Base-by-base conservation (phyloP, 257 asterid species). In the Nicotiana attenuata region DNA sequence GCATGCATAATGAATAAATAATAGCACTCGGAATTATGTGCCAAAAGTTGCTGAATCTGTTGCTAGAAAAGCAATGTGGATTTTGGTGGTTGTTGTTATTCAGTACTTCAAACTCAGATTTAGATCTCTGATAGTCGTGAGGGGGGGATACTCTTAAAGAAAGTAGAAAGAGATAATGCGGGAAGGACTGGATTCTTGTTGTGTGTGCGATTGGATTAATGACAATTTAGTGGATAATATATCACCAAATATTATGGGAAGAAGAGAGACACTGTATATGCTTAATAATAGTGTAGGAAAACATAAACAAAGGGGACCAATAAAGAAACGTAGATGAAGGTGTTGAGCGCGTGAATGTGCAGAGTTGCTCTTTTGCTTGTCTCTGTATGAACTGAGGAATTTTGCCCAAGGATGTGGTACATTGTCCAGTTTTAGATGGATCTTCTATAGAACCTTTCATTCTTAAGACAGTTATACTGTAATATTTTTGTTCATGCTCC, bases 401-500 rank as follows among this genome's bases (percentile, higher is more conserved):
- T 71, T 71, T 71, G 38, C 78, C 78, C 60, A 71, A 71, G 60
- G 50, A 71, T 22, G 57, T 45, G 78, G 14, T 71, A 45, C 7
- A 24, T 24, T 50, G 17, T 24, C 79, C 79, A 50, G 79, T 26
- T n/a, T 57, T 50, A 47, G 61, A 75, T 24, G 41, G 24, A 50
- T 11, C n/a, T 73, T 26, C 41, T 75, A 11, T 50, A 2, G 45
- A 50, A 24, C 17, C 50, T 26, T n/a, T 75, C 24, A 73, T 73
- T 47, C 8, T 47, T 11, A 50, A 47, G 41, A 38, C 15, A 24
- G 79, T 50, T 47, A 24, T 73, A 73, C 19, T 14, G 79, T 24
- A 73, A 73, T 73, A 3, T 75, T 22, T 22, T 7, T 71, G 22
- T 47, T 24, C 63, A 75, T 22, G 79, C 79, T 73, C 41, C 9